Evolutionary conservation across 208 protist species (phyloP).

Genomic region (Jaenimonas drosophilae): DNA sequence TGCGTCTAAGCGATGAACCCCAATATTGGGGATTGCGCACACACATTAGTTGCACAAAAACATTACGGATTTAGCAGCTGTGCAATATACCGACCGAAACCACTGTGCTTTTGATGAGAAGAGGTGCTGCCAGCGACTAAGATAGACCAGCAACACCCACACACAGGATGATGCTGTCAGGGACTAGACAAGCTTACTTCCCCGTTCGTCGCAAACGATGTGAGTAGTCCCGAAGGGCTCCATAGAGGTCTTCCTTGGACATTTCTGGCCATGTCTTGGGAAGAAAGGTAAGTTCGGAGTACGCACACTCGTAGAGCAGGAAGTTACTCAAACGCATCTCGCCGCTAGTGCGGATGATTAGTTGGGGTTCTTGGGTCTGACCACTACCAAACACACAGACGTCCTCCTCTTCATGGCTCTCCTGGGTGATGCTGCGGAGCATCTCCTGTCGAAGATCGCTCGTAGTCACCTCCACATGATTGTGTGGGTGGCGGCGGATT

Average conservation of each 20-base stretch:
- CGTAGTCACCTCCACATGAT: constrained; percentile 18
- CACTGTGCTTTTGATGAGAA: too few species aligned
- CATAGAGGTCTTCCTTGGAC: constrained; percentile 24
- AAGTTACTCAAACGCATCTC: constrained; percentile 86
- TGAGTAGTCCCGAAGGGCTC: constrained; percentile 30
- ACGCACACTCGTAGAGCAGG: constrained; percentile 79
- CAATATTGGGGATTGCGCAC: too few species aligned
- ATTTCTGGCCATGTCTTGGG: constrained; percentile 78
- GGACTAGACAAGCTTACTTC: background rate
- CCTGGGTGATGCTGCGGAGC: constrained; percentile 77
- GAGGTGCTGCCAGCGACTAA: too few species aligned
- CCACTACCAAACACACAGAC: constrained; percentile 18
- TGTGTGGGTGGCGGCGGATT: constrained; percentile 1
- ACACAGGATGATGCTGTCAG: too few species aligned
- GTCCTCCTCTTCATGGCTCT: constrained; percentile 45
- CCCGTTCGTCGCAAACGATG: constrained; percentile 3
- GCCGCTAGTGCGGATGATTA: constrained; percentile 80
- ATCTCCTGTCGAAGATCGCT: constrained; percentile 56
- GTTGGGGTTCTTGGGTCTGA: constrained; percentile 44
- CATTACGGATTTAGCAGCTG: too few species aligned
- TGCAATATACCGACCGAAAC: too few species aligned
- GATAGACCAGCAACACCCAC: too few species aligned
- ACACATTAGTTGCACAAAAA: too few species aligned
- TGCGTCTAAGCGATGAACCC: too few species aligned
- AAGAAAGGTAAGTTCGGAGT: constrained; percentile 76